These are phyloP conservation scores for Candida dajiaensis DNA, from an alignment of 805 yeast species.

Conservation along the genomic window DNA sequence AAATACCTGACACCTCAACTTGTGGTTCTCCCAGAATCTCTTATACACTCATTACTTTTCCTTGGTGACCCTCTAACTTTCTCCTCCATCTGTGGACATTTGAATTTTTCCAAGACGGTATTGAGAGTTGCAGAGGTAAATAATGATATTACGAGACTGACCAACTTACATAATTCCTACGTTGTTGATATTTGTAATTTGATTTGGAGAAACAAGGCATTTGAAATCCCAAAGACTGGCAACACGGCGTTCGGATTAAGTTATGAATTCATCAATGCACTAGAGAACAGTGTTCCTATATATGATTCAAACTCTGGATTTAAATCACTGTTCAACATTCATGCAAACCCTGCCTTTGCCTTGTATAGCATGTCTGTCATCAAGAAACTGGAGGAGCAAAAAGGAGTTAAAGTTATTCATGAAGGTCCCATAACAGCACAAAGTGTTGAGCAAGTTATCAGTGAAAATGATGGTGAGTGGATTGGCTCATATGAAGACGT, in stretches of 20 bases:
- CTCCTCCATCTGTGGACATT: slow-evolving; percentile 41
- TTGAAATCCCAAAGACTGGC: slow-evolving; percentile 29
- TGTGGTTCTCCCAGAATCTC: slow-evolving; percentile 34
- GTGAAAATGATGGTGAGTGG: slow-evolving; percentile 27
- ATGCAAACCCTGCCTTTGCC: slow-evolving; percentile 47
- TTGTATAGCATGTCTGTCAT: slow-evolving; percentile 37
- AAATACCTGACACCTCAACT: slow-evolving; percentile 15
- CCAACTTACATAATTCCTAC: slow-evolving; percentile 38
- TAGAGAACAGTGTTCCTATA: slow-evolving; percentile 19
- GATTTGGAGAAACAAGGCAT: slow-evolving; percentile 51
- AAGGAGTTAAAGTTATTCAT: slow-evolving; percentile 31
- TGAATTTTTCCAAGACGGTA: slow-evolving; percentile 29
- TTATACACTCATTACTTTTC: slow-evolving; percentile 34
- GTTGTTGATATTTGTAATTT: slow-evolving; percentile 52
- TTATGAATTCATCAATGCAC: slow-evolving; percentile 23
- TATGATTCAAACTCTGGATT: slow-evolving; percentile 20
- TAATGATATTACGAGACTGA: slow-evolving; percentile 22
- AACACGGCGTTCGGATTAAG: slow-evolving; percentile 27
- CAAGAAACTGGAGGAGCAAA: slow-evolving; percentile 41
- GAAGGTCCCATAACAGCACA: slow-evolving; percentile 48
- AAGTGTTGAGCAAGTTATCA: slow-evolving; percentile 30
- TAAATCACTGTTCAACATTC: slow-evolving; percentile 30
- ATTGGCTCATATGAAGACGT: slow-evolving; percentile 39
- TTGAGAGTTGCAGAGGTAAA: slow-evolving; percentile 10
- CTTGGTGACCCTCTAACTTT: slow-evolving; percentile 38